These are phyloP conservation scores for Apiotrichum laibachii DNA, from an alignment of 1,284 basidiomycete species.

Conservation along the genomic window DNA sequence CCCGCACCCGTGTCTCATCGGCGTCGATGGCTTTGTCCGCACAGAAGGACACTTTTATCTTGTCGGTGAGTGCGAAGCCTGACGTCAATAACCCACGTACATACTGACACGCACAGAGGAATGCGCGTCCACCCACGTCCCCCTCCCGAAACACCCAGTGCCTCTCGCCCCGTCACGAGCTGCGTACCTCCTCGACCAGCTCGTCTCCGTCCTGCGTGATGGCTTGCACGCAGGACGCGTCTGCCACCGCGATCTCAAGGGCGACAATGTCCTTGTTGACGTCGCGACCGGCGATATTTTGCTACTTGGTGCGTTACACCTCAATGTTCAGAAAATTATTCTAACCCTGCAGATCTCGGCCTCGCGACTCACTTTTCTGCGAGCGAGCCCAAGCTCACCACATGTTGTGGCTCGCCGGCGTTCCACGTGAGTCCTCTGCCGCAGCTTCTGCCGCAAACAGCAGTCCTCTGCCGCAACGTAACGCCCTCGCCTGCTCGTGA, in stretches of 20 bases:
- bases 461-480: too few species aligned
- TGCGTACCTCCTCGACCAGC: slow-evolving; percentile 56
- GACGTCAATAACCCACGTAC: not conserved
- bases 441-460: not conserved
- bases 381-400: slow-evolving; percentile 57
- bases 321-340: not conserved
- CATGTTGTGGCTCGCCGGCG: slow-evolving; percentile 58
- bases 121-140: slow-evolving; percentile 34
- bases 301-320: slow-evolving; percentile 49
- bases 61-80: slow-evolving; percentile 46
- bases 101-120: slow-evolving; percentile 33
- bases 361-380: slow-evolving; percentile 58
- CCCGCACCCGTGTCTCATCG: slow-evolving; percentile 57
- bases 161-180: slow-evolving; percentile 53
- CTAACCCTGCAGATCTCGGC: slow-evolving; percentile 53
- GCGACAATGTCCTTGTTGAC: slow-evolving; percentile 48
- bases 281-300: slow-evolving; percentile 48
- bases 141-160: slow-evolving; percentile 32
- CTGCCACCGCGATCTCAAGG: slow-evolving; percentile 59
- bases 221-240: slow-evolving; percentile 57
- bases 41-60: slow-evolving; percentile 60
- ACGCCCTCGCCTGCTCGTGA: too few species aligned
- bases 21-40: slow-evolving; percentile 56
- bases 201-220: slow-evolving; percentile 56
- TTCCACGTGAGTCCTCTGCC: slow-evolving; percentile 48